phyloP scores from a whole-genome alignment of 352 stramenopile species.

The Pythium dissotocum region DNA sequence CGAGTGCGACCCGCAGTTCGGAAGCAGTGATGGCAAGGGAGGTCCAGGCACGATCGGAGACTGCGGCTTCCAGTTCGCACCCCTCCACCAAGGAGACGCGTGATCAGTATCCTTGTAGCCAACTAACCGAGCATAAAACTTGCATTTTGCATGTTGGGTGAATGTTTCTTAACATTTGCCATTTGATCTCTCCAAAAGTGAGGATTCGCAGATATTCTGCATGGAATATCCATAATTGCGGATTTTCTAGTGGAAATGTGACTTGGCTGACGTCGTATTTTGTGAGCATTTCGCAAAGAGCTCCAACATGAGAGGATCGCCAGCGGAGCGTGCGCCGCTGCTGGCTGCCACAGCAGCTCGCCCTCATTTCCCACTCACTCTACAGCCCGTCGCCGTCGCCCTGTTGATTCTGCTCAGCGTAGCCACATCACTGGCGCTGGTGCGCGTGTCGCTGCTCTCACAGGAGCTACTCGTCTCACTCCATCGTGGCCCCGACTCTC shows the following conservation, averaged over 20 bases:
- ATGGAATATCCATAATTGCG: neutral
- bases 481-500: slow-evolving; percentile 22
- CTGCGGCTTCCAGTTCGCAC: slow-evolving; percentile 60
- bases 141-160: neutral
- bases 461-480: slow-evolving; percentile 42
- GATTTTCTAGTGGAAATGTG: neutral
- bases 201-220: neutral
- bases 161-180: neutral
- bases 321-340: slow-evolving; percentile 13
- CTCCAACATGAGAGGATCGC: neutral
- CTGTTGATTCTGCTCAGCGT: slow-evolving; percentile 41
- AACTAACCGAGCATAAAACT: neutral
- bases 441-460: slow-evolving; percentile 41
- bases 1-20: slow-evolving; percentile 60
- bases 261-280: slow-evolving; percentile 2
- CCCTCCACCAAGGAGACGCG: neutral
- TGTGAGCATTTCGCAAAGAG: slow-evolving; percentile 4
- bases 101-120: neutral
- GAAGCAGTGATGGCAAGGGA: slow-evolving; percentile 72
- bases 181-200: neutral
- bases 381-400: slow-evolving; percentile 11
- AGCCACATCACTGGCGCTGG: slow-evolving; percentile 37
- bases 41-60: slow-evolving; percentile 63
- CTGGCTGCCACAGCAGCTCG: slow-evolving; percentile 9
- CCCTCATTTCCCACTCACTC: neutral